Percentiles rank a stretch among this genome's conserved stretches.
These are phyloP conservation scores for Reutealis trisperma DNA, from an alignment of 345 rosid genomes.

Conservation along the genomic window DNA sequence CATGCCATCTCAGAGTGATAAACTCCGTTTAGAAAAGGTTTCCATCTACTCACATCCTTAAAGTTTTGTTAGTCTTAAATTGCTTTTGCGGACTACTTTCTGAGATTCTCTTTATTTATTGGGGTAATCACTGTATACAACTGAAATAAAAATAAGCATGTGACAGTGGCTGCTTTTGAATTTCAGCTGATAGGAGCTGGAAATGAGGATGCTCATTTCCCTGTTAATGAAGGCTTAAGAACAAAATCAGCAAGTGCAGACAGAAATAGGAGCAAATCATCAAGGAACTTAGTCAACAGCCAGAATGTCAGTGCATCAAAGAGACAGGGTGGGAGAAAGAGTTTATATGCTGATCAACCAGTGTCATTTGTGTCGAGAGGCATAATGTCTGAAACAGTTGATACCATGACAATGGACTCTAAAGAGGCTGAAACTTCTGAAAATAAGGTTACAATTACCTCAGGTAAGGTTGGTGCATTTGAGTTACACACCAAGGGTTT, in stretches of 20 bases:
- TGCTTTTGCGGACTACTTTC: conserved; percentile 3
- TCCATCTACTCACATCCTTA: conserved; percentile 8
- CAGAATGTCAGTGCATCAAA: conserved; percentile 6
- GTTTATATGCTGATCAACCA: conserved; percentile 63
- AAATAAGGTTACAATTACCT: conserved; percentile 28
- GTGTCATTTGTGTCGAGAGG: conserved; percentile 83
- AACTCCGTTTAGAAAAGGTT: conserved; percentile 78
- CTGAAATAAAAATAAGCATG: background rate
- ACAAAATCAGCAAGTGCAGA: conserved; percentile 37
- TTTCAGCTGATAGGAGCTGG: conserved; percentile 75
- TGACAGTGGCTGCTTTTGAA: conserved; percentile 6
- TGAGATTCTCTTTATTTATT: conserved; percentile 5
- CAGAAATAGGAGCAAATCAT: conserved; percentile 38
- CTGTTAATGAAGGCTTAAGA: conserved; percentile 45
- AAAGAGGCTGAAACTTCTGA: conserved; percentile 38
- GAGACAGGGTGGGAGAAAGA: conserved; percentile 41
- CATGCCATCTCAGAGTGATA: conserved; percentile 78
- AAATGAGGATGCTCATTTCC: conserved; percentile 58
- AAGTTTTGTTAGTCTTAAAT: background rate
- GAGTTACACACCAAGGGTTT: conserved; percentile 90
- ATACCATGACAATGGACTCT: conserved; percentile 27
- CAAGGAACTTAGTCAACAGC: conserved; percentile 29
- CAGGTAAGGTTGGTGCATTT: conserved; percentile 60
- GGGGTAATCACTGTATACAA: background rate
- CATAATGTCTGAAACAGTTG: conserved; percentile 51